A percentile compares a stretch with the other conserved stretches of the same genome.
phyloP scores from a whole-genome alignment of 768 basidiomycete genomes.

The Boletus barrowsii region DNA sequence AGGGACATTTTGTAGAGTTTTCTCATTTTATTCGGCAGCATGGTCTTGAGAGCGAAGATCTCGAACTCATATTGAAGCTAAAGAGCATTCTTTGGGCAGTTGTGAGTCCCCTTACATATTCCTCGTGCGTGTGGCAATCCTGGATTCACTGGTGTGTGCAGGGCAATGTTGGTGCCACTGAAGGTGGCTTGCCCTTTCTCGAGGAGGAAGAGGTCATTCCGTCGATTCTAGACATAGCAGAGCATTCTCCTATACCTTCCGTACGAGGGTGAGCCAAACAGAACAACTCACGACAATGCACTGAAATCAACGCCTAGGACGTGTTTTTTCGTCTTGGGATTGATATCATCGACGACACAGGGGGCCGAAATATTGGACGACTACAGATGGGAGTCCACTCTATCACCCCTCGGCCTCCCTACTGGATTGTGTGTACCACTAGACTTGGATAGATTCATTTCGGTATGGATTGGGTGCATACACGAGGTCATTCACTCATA shows the following conservation, averaged over 20 bases:
- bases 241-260: conserved; percentile 84
- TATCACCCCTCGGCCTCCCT: conserved; percentile 79
- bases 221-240: conserved; percentile 85
- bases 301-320: conserved; percentile 54
- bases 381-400: conserved; percentile 88
- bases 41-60: conserved; percentile 78
- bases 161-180: conserved; percentile 92
- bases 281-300: not conserved
- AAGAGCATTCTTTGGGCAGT: conserved; percentile 98
- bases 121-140: not conserved
- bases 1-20: conserved; percentile 88
- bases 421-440: conserved; percentile 90
- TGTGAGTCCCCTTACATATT: conserved; percentile 48
- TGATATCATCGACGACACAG: conserved; percentile 87
- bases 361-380: conserved; percentile 94
- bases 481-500: conserved; percentile 1
- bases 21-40: conserved; percentile 87
- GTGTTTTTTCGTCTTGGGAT: conserved; percentile 91
- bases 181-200: conserved; percentile 88
- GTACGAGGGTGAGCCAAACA: conserved; percentile 73
- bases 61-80: conserved; percentile 79
- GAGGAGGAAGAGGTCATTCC: conserved; percentile 96
- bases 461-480: conserved; percentile 46
- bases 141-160: conserved; percentile 29
- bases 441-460: conserved; percentile 77